Conservation (phyloP, 495 filamentous ascomycete species). For the Poronia punctata region DNA sequence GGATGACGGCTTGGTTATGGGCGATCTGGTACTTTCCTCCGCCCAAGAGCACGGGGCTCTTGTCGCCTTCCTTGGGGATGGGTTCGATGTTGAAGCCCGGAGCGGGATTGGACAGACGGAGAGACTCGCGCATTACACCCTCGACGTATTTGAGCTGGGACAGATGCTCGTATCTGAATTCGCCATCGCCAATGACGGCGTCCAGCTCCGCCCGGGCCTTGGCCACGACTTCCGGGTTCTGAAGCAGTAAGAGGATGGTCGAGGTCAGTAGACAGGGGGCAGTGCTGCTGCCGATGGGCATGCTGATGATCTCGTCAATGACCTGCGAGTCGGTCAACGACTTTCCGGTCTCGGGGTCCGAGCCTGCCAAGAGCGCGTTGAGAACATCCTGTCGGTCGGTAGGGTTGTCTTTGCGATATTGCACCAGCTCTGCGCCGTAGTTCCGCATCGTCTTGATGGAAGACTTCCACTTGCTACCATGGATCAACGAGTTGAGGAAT, state of each 20-base stretch:
- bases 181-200: constrained; percentile 46
- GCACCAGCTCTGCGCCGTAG: constrained; percentile 51
- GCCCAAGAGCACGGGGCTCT: constrained; percentile 34
- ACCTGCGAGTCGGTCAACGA: constrained; percentile 52
- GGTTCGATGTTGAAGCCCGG: constrained; percentile 61
- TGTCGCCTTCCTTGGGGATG: constrained; percentile 40
- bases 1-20: constrained; percentile 53
- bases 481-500: constrained; percentile 48
- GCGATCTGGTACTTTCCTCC: constrained; percentile 63
- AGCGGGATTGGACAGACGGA: constrained; percentile 57
- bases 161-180: constrained; percentile 49
- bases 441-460: constrained; percentile 47
- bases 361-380: constrained; percentile 56
- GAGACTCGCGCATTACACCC: constrained; percentile 58
- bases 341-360: constrained; percentile 58
- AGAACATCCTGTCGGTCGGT: constrained; percentile 61
- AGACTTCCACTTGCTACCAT: constrained; percentile 45
- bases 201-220: constrained; percentile 64
- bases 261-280: constrained; percentile 46
- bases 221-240: constrained; percentile 51
- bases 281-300: constrained; percentile 41
- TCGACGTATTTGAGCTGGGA: constrained; percentile 55
- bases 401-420: constrained; percentile 49
- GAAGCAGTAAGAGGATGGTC: constrained; percentile 52
- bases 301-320: constrained; percentile 61